Evolutionary conservation across 2,329 filamentous ascomycete genomes (phyloP).

Genomic region (Beauveria asiatica): DNA sequence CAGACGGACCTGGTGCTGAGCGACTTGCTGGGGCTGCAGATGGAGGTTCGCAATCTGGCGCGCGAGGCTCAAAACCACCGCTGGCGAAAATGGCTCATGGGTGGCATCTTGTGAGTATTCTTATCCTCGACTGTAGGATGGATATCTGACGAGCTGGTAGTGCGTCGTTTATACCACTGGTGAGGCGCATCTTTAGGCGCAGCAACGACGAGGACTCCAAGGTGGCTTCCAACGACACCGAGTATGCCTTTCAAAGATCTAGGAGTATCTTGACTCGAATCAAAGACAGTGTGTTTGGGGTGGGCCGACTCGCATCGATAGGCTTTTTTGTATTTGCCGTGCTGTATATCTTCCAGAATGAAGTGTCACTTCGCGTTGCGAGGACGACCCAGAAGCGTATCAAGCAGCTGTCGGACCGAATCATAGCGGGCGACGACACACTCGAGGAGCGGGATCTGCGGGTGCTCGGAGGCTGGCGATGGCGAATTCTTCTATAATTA

Average conservation of each 20-base stretch:
- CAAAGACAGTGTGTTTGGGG: slow-evolving; percentile 34
- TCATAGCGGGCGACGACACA: slow-evolving; percentile 38
- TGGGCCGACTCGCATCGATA: slow-evolving; percentile 38
- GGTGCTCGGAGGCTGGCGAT: slow-evolving; percentile 46
- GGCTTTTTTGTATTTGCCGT: slow-evolving; percentile 48
- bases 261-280: slow-evolving; percentile 43
- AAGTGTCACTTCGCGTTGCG: slow-evolving; percentile 47
- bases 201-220: slow-evolving; percentile 28
- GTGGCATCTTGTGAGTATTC: slow-evolving; percentile 40
- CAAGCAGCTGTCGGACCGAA: slow-evolving; percentile 36
- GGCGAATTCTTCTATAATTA: slow-evolving; percentile 44
- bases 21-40: slow-evolving; percentile 36
- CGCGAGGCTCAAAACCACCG: slow-evolving; percentile 38
- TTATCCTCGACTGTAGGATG: no score
- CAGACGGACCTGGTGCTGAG: slow-evolving; percentile 35
- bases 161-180: slow-evolving; percentile 42
- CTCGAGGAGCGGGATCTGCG: slow-evolving; percentile 41
- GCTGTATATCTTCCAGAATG: slow-evolving; percentile 50
- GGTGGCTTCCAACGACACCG: slow-evolving; percentile 40
- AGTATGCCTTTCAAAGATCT: slow-evolving; percentile 47
- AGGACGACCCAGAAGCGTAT: slow-evolving; percentile 42
- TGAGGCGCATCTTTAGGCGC: slow-evolving; percentile 44
- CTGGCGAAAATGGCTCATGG: slow-evolving; percentile 45
- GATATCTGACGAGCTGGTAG: slow-evolving; percentile 20
- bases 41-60: slow-evolving; percentile 34